These are phyloP conservation scores for Waltiozyma sp. DNA, from an alignment of 1,139 yeast species.

Conservation along the genomic window DNA sequence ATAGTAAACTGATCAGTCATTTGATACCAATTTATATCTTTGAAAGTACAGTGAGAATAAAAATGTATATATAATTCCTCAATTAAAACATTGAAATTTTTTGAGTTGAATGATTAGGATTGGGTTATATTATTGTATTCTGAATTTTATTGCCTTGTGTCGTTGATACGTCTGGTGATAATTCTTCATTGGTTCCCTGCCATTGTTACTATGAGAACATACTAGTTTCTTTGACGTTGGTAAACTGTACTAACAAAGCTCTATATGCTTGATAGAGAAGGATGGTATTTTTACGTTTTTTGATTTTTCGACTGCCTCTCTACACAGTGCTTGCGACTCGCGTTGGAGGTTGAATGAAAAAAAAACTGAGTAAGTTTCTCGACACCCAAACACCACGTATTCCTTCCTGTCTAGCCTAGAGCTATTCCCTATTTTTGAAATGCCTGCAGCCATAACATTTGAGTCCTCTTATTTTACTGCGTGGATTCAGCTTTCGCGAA, in stretches of 20 bases:
- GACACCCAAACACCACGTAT: slow-evolving; percentile 7
- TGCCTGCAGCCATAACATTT: no score
- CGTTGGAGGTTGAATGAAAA: background rate
- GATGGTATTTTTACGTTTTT: background rate
- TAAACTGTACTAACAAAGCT: background rate
- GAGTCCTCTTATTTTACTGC: background rate
- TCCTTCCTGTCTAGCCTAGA: background rate
- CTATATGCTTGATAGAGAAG: background rate
- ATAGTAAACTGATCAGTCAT: no score
- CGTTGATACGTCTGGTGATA: background rate
- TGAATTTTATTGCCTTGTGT: no score
- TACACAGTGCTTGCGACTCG: background rate
- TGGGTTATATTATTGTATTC: no score
- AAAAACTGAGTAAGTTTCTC: slow-evolving; percentile 2
- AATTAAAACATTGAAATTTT: no score
- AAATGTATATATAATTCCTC: no score
- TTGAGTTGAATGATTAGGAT: no score
- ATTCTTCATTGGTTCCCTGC: background rate
- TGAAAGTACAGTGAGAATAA: no score
- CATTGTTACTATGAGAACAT: background rate
- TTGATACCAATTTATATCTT: no score
- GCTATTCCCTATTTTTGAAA: no score
- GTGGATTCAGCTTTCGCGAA: background rate
- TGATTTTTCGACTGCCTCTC: background rate
- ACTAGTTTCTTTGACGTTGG: background rate